Percentiles rank a stretch among this genome's conserved stretches.
Evolutionary conservation across 2,329 filamentous ascomycete genomes (phyloP).

Genomic region (Hymenotorrendiella dingleyae): DNA sequence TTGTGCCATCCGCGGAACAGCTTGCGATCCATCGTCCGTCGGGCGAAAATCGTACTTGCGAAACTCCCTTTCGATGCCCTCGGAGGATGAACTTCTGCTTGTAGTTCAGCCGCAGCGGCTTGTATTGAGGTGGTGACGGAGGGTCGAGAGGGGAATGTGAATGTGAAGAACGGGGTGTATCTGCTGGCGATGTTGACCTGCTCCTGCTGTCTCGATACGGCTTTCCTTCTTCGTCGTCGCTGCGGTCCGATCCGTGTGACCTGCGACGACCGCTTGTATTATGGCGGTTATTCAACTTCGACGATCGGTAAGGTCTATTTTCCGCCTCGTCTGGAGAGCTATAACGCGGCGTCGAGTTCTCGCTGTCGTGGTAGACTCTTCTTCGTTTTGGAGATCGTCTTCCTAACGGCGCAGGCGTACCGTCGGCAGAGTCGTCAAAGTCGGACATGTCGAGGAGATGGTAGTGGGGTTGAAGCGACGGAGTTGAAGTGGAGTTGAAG

Average conservation of each 20-base stretch:
- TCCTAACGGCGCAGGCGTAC: slow-evolving; percentile 12
- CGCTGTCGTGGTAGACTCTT: slow-evolving; percentile 34
- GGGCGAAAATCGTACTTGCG: slow-evolving; percentile 84
- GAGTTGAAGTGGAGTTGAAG: slow-evolving; percentile 2
- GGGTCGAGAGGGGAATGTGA: slow-evolving; percentile 20
- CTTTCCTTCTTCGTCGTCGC: slow-evolving; percentile 26
- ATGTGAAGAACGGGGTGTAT: slow-evolving; percentile 21
- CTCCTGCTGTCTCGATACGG: slow-evolving; percentile 20
- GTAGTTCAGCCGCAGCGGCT: slow-evolving; percentile 30
- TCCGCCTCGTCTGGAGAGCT: slow-evolving; percentile 41
- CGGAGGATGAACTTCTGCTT: slow-evolving; percentile 62
- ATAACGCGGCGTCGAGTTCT: slow-evolving; percentile 36
- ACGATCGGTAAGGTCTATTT: slow-evolving; percentile 31
- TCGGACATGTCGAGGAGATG: slow-evolving; percentile 23
- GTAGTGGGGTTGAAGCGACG: background rate
- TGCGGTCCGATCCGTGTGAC: slow-evolving; percentile 24
- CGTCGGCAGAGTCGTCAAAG: slow-evolving; percentile 23
- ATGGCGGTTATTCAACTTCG: slow-evolving; percentile 23
- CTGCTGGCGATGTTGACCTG: slow-evolving; percentile 21
- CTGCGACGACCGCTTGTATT: slow-evolving; percentile 19
- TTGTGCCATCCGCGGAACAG: slow-evolving; percentile 79
- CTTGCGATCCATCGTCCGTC: slow-evolving; percentile 87
- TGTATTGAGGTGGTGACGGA: slow-evolving; percentile 18
- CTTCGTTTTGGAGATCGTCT: slow-evolving; percentile 21
- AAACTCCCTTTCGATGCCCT: slow-evolving; percentile 74